Conservation (phyloP, 441 rosid genomes). For the Mallotus repandus region DNA sequence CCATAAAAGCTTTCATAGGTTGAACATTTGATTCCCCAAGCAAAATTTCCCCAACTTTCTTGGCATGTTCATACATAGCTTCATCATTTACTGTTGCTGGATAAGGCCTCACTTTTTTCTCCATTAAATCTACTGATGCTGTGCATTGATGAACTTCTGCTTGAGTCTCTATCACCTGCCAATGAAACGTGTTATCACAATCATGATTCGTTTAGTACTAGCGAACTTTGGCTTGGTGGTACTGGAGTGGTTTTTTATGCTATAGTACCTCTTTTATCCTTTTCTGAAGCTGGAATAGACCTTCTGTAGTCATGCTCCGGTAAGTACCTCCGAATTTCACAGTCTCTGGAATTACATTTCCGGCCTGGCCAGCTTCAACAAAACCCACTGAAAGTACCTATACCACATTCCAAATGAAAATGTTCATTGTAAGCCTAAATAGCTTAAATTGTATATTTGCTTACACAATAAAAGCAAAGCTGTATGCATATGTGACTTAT, state of each 20-base stretch:
- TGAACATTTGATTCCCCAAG: slow-evolving; percentile 25
- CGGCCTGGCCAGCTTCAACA: slow-evolving; percentile 42
- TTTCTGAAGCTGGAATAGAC: slow-evolving; percentile 36
- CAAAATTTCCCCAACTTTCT: slow-evolving; percentile 27
- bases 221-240: not conserved
- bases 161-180: slow-evolving; percentile 27
- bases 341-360: slow-evolving; percentile 47
- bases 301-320: slow-evolving; percentile 46
- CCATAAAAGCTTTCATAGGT: slow-evolving; percentile 8
- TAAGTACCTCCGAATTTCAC: slow-evolving; percentile 49
- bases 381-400: slow-evolving; percentile 42
- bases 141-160: slow-evolving; percentile 25
- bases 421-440: not conserved
- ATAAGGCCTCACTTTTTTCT: slow-evolving; percentile 21
- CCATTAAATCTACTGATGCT: slow-evolving; percentile 29
- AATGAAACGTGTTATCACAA: not conserved
- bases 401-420: not conserved
- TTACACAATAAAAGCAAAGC: no score
- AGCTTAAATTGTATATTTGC: no score
- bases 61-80: slow-evolving; percentile 22
- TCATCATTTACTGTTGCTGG: slow-evolving; percentile 31
- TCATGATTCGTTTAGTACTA: not conserved
- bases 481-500: no score
- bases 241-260: not conserved
- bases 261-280: slow-evolving; percentile 42